Conservation (phyloP, 805 yeast genomes). For the Yarrowia sp. region DNA sequence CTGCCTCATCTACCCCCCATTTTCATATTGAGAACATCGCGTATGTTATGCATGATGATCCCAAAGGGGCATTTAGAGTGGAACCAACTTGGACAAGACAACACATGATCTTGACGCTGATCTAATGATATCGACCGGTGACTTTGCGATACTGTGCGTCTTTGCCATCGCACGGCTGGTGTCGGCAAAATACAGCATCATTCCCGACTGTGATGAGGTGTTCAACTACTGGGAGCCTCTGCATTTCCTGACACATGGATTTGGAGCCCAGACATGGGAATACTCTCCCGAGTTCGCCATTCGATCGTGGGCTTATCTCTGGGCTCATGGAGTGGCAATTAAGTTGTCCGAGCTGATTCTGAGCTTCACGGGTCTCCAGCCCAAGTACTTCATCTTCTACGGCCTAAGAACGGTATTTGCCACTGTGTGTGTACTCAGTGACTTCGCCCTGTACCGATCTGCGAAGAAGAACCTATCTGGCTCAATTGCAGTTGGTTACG, state of each 20-base stretch:
- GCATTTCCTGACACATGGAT: slow-evolving; percentile 68
- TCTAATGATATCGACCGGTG: slow-evolving; percentile 11
- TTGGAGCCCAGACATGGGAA: slow-evolving; percentile 96
- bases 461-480: slow-evolving; percentile 40
- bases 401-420: slow-evolving; percentile 48
- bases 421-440: slow-evolving; percentile 46
- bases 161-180: slow-evolving; percentile 35
- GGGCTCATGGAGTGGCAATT: slow-evolving; percentile 43
- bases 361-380: slow-evolving; percentile 28
- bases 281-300: slow-evolving; percentile 87
- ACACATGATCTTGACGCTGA: not conserved
- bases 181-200: slow-evolving; percentile 56
- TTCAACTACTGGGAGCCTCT: slow-evolving; percentile 95
- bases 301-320: slow-evolving; percentile 75
- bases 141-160: slow-evolving; percentile 27
- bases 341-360: slow-evolving; percentile 26
- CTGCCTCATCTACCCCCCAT: not conserved
- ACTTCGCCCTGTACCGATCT: slow-evolving; percentile 49
- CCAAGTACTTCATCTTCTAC: slow-evolving; percentile 46
- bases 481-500: slow-evolving; percentile 54
- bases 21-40: not conserved
- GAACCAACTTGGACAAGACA: not conserved
- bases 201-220: slow-evolving; percentile 89
- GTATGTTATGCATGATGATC: not conserved
- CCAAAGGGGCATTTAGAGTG: not conserved